A percentile compares a stretch with the other conserved stretches of the same genome.
These are phyloP conservation scores for Candida nitratophila DNA, from an alignment of 805 yeast species.

Conservation along the genomic window DNA sequence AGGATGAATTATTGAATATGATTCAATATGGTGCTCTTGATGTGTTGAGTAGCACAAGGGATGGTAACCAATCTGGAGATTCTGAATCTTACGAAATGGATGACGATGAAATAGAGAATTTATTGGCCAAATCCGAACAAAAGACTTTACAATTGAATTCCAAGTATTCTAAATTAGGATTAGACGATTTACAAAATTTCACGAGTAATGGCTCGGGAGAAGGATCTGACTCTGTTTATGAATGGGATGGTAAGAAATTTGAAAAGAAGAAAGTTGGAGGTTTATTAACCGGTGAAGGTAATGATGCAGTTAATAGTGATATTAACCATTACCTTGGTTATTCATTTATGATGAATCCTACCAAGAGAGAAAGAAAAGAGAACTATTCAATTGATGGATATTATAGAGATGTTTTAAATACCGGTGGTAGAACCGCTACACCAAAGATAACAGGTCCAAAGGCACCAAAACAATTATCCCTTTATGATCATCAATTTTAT, in stretches of 20 bases:
- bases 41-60: constrained; percentile 33
- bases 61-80: constrained; percentile 14
- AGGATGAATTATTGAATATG: constrained; percentile 73
- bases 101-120: constrained; percentile 54
- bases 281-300: constrained; percentile 34
- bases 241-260: constrained; percentile 84
- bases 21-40: constrained; percentile 79
- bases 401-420: constrained; percentile 43
- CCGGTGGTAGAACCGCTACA: constrained; percentile 50
- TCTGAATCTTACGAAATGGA: too few relatives aligned
- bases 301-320: background rate
- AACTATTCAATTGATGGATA: constrained; percentile 86
- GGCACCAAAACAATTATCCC: constrained; percentile 76
- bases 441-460: constrained; percentile 54
- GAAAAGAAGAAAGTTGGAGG: constrained; percentile 49
- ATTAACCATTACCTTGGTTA: constrained; percentile 21
- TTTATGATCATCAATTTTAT: constrained; percentile 88
- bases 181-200: constrained; percentile 74
- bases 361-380: constrained; percentile 77
- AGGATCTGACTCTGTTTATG: constrained; percentile 51
- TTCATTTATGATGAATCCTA: constrained; percentile 78
- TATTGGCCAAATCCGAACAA: constrained; percentile 52
- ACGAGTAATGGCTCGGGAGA: constrained; percentile 39
- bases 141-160: constrained; percentile 56
- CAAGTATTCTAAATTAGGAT: constrained; percentile 60